phyloP scores from a whole-genome alignment of 768 basidiomycete species.

The Hemileccinum rubropunctum region DNA sequence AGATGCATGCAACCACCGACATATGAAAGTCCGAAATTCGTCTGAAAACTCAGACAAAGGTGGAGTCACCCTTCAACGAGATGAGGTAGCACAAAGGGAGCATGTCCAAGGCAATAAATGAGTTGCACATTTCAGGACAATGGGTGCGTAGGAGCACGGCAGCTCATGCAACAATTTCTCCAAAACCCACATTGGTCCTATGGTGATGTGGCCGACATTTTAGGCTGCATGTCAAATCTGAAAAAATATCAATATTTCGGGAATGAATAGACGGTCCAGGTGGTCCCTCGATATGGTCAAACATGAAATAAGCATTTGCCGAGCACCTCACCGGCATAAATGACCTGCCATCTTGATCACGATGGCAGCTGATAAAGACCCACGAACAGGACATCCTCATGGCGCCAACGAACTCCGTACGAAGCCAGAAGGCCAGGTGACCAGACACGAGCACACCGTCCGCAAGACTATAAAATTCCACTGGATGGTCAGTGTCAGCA shows the following conservation, averaged over 20 bases:
- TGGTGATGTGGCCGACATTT: conserved; percentile 12
- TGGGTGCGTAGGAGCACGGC: conserved; percentile 4
- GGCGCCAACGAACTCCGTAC: conserved; percentile 12
- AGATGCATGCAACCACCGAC: conserved; percentile 22
- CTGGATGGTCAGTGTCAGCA: conserved; percentile 14
- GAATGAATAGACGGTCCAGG: conserved; percentile 25
- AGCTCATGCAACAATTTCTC: conserved; percentile 9
- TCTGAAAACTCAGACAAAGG: conserved; percentile 29
- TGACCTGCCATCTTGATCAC: conserved; percentile 25
- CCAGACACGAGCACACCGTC: conserved; percentile 15
- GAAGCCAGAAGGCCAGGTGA: conserved; percentile 10
- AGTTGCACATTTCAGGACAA: conserved; percentile 9
- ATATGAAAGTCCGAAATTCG: conserved; percentile 32
- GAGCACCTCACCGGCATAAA: conserved; percentile 23
- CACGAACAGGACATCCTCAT: conserved; percentile 22
- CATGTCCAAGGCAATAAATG: conserved; percentile 6
- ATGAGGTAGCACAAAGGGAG: conserved; percentile 7
- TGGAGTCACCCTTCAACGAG: conserved; percentile 15
- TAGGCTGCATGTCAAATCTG: conserved; percentile 20
- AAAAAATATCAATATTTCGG: conserved; percentile 20
- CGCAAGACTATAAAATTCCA: conserved; percentile 26
- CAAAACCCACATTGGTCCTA: conserved; percentile 2
- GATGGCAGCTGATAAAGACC: conserved; percentile 25
- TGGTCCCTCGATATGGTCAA: conserved; percentile 27
- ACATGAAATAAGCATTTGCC: conserved; percentile 23